phyloP scores from a whole-genome alignment of 2,329 filamentous ascomycete species.

The Neopestalotiopsis sp. region DNA sequence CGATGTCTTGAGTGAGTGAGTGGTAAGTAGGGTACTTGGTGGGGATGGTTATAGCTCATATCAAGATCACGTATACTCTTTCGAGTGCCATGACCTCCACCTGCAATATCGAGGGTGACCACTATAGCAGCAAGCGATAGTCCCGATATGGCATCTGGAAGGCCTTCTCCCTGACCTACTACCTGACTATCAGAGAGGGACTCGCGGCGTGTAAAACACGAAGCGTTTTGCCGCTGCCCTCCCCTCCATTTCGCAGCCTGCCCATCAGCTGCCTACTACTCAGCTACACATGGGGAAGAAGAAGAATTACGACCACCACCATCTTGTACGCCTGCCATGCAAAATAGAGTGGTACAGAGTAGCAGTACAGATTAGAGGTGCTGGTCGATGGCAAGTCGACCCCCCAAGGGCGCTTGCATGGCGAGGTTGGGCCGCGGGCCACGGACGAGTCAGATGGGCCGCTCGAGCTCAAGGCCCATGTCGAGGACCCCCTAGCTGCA shows the following conservation, averaged over 20 bases:
- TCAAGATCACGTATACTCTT: too few relatives aligned
- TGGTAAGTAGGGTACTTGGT: neutral
- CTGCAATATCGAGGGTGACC: neutral
- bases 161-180: neutral
- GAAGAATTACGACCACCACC: neutral
- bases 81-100: too few relatives aligned
- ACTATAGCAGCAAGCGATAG: neutral
- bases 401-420: slow-evolving; percentile 35
- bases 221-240: slow-evolving; percentile 32
- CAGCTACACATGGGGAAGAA: slow-evolving; percentile 22
- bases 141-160: neutral
- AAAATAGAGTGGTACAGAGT: slow-evolving; percentile 21
- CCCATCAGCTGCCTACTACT: slow-evolving; percentile 10
- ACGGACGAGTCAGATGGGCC: slow-evolving; percentile 26
- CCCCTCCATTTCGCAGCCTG: slow-evolving; percentile 18
- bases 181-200: neutral
- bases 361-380: slow-evolving; percentile 20
- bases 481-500: slow-evolving; percentile 32
- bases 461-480: slow-evolving; percentile 24
- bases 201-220: slow-evolving; percentile 24
- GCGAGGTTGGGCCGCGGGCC: slow-evolving; percentile 11
- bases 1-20: neutral
- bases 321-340: slow-evolving; percentile 3
- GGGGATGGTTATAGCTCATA: too few relatives aligned
- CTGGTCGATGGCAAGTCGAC: slow-evolving; percentile 28